Conservation (phyloP, 805 yeast genomes). For the Ogataea nakhonphanomensis region DNA sequence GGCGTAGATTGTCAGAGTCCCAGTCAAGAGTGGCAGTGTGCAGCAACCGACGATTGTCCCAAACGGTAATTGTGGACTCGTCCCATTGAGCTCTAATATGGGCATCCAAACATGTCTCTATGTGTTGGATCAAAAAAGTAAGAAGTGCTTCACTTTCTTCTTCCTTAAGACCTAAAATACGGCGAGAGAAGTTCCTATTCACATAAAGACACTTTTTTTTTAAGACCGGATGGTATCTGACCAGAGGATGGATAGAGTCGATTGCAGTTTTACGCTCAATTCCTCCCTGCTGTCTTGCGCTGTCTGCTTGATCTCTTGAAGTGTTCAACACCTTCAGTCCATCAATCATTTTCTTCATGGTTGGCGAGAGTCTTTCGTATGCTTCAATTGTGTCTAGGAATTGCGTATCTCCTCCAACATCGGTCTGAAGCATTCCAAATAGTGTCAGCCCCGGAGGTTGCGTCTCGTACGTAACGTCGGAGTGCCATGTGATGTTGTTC, state of each 20-base stretch:
- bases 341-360: conserved; percentile 52
- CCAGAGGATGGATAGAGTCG: conserved; percentile 63
- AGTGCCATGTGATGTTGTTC: conserved; percentile 55
- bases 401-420: conserved; percentile 73
- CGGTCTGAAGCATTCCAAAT: conserved; percentile 53
- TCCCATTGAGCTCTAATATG: conserved; percentile 72
- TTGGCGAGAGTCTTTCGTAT: conserved; percentile 66
- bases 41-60: conserved; percentile 74
- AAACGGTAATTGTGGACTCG: conserved; percentile 64
- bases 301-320: conserved; percentile 64
- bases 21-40: conserved; percentile 74
- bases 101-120: conserved; percentile 52
- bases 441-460: conserved; percentile 73
- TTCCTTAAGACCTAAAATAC: conserved; percentile 66
- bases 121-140: conserved; percentile 51
- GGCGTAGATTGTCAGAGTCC: conserved; percentile 64
- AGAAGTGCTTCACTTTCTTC: conserved; percentile 67
- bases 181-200: conserved; percentile 59
- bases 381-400: conserved; percentile 72
- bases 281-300: conserved; percentile 53
- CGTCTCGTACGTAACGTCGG: conserved; percentile 70
- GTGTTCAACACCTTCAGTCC: conserved; percentile 69
- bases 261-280: conserved; percentile 64
- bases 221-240: conserved; percentile 71
- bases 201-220: conserved; percentile 56